A percentile compares a stretch with the other conserved stretches of the same genome.
These are phyloP conservation scores for Rhodomyrtus tomentosa DNA, from an alignment of 345 rosid genomes.

Conservation along the genomic window DNA sequence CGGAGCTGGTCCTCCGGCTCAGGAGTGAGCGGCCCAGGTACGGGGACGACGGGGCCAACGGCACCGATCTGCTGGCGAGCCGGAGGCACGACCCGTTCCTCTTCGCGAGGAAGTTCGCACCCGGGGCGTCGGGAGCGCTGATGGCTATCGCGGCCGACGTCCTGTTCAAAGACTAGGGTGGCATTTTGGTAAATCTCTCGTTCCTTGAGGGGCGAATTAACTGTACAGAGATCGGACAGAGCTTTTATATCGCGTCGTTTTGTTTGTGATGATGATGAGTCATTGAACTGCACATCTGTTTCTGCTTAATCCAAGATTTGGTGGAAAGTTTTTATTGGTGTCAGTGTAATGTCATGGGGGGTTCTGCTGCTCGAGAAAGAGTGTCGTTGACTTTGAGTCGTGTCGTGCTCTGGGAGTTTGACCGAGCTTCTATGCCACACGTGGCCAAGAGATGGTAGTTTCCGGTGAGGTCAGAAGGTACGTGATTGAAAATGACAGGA, in stretches of 20 bases:
- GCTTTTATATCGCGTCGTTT: not conserved
- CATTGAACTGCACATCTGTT: not conserved
- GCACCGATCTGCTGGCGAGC: slow-evolving; percentile 14
- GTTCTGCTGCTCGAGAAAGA: not conserved
- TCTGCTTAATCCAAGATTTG: not conserved
- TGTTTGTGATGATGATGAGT: not conserved
- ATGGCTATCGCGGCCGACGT: slow-evolving; percentile 34
- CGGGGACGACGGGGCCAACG: slow-evolving; percentile 35
- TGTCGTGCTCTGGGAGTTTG: not conserved
- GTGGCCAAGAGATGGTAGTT: too few relatives aligned
- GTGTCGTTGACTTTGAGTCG: not conserved
- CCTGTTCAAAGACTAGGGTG: slow-evolving; percentile 39
- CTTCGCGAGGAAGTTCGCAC: slow-evolving; percentile 63
- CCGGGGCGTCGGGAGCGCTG: slow-evolving; percentile 20
- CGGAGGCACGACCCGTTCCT: slow-evolving; percentile 39
- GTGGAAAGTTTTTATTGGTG: not conserved
- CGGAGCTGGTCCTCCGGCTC: slow-evolving; percentile 29
- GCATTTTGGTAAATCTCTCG: not conserved
- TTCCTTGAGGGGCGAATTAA: not conserved
- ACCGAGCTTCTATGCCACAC: not conserved
- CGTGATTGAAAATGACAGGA: too few relatives aligned
- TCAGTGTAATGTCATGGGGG: not conserved
- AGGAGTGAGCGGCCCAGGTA: slow-evolving; percentile 37
- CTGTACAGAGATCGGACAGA: not conserved
- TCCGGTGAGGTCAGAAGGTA: too few relatives aligned